Conservation (phyloP, 768 basidiomycete species). For the Lentinula edodes region DNA sequence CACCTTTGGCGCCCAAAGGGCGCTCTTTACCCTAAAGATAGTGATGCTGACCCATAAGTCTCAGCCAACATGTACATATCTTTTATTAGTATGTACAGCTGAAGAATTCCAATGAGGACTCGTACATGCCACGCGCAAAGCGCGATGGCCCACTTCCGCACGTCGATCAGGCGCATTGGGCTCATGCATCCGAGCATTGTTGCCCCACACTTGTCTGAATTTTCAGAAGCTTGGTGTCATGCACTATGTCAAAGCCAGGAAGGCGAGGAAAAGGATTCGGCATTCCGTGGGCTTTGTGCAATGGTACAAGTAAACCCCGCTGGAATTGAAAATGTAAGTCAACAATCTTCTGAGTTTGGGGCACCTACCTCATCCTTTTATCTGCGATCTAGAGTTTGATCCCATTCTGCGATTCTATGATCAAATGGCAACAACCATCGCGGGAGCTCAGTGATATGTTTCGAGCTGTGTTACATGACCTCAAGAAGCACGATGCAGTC, state of each 20-base stretch:
- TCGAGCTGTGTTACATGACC: constrained; percentile 79
- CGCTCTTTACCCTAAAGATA: no score
- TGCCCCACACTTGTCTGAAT: constrained; percentile 83
- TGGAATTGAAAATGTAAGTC: constrained; percentile 84
- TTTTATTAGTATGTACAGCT: no score
- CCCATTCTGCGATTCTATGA: constrained; percentile 98
- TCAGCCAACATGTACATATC: no score
- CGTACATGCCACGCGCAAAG: no score
- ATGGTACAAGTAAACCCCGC: constrained; percentile 92
- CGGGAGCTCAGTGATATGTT: constrained; percentile 93
- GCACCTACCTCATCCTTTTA: background rate
- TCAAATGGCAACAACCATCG: constrained; percentile 92
- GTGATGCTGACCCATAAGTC: no score
- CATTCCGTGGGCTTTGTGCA: constrained; percentile 95
- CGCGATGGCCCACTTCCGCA: no score
- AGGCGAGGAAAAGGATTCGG: constrained; percentile 99
- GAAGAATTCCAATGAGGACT: no score
- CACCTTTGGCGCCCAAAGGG: no score
- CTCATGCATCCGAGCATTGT: constrained; percentile 87
- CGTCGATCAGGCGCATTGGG: constrained; percentile 93
- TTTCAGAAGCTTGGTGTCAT: constrained; percentile 95
- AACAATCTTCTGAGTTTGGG: background rate
- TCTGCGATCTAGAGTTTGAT: constrained; percentile 67
- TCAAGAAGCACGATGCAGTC: constrained; percentile 81
- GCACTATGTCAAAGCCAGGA: constrained; percentile 97